phyloP scores from a whole-genome alignment of 495 filamentous ascomycete species.

The Podospora bellae-mahoneyi region DNA sequence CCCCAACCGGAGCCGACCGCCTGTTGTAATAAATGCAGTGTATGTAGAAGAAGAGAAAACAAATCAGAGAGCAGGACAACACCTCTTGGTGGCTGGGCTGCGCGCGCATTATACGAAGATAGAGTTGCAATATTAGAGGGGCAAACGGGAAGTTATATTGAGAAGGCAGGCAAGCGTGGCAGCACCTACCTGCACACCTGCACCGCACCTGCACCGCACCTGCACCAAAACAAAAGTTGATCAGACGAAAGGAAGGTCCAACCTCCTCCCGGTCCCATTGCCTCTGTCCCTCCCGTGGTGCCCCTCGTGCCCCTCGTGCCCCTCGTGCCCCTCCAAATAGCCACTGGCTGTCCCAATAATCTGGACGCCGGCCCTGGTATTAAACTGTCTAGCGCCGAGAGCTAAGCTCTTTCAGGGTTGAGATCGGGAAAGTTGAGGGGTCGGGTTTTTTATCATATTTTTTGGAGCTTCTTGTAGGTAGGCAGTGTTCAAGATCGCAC shows the following conservation, averaged over 20 bases:
- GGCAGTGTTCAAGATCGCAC: neutral
- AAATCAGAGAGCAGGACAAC: neutral
- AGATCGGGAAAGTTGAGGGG: neutral
- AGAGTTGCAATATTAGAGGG: slow-evolving; percentile 4
- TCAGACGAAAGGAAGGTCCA: neutral
- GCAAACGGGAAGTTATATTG: neutral
- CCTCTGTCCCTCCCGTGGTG: too few relatives aligned
- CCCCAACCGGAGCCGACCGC: neutral
- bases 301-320: too few relatives aligned
- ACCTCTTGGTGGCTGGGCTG: neutral
- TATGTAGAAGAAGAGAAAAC: neutral
- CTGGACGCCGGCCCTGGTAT: neutral
- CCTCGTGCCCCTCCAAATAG: neutral
- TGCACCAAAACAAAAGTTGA: neutral
- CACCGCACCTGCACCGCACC: neutral
- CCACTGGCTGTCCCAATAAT: neutral
- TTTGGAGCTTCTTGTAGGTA: neutral
- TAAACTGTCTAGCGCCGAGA: neutral
- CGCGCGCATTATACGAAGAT: neutral
- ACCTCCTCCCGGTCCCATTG: neutral
- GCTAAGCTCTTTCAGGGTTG: neutral
- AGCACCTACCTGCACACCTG: neutral
- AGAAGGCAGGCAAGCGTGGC: neutral
- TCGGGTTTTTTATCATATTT: neutral
- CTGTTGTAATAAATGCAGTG: neutral